Evolutionary conservation across 73 alveolate species (phyloP).

Genomic region (Paramecium biaurelia): DNA sequence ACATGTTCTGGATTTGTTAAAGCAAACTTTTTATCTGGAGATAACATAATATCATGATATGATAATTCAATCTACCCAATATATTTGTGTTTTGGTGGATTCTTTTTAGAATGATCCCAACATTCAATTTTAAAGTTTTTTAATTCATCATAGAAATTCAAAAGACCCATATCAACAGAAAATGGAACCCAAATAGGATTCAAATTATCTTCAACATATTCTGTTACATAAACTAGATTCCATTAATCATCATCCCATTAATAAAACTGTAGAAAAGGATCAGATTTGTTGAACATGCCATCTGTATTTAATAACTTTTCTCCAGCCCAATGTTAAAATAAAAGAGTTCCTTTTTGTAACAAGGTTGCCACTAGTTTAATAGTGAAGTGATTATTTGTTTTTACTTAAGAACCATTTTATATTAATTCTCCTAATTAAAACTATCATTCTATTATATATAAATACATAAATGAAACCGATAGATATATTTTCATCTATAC

Average conservation of each 20-base stretch:
- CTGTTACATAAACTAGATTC: slow-evolving; percentile 43
- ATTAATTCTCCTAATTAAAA: background rate
- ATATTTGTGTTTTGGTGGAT: slow-evolving; percentile 37
- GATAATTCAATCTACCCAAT: slow-evolving; percentile 50
- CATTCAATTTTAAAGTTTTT: slow-evolving; percentile 59
- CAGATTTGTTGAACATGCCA: slow-evolving; percentile 57
- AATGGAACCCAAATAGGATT: slow-evolving; percentile 62
- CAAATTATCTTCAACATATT: slow-evolving; percentile 41
- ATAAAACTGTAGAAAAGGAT: slow-evolving; percentile 59
- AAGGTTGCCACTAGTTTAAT: background rate
- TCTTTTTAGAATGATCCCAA: slow-evolving; percentile 55
- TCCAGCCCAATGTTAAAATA: slow-evolving; percentile 45
- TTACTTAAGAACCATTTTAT: background rate
- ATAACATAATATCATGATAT: background rate
- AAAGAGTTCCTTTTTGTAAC: background rate
- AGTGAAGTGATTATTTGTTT: background rate
- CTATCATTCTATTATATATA: background rate
- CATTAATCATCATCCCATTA: background rate
- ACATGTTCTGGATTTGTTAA: background rate
- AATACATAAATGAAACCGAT: background rate
- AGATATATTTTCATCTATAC: background rate
- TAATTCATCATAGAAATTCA: background rate
- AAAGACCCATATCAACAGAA: background rate
- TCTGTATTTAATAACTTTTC: slow-evolving; percentile 49
- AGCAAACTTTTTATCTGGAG: background rate